Evolutionary conservation across 129 eudicot species (phyloP).

Genomic region (Flaveria sonorensis): DNA sequence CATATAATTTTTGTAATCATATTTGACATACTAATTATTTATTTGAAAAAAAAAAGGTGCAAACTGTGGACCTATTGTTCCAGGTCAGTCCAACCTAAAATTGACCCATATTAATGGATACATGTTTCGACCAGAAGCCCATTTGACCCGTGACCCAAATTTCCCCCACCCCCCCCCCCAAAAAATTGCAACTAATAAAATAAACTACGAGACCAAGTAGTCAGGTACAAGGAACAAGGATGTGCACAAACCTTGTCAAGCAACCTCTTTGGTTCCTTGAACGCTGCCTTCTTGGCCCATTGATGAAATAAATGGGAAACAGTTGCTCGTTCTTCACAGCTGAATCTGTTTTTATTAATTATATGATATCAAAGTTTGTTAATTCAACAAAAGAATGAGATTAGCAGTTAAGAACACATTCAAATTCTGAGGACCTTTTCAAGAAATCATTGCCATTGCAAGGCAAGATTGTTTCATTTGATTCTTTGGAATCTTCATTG

Average conservation of each 20-base stretch:
- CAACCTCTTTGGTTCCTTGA: conserved; percentile 87
- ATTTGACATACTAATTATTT: conserved; percentile 1
- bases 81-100: neutral
- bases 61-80: neutral
- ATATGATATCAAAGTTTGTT: conserved; percentile 21
- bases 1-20: neutral
- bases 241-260: conserved; percentile 69
- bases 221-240: neutral
- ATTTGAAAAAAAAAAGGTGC: neutral
- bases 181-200: neutral
- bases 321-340: conserved; percentile 72
- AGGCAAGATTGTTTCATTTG: conserved; percentile 47
- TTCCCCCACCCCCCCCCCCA: neutral
- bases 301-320: conserved; percentile 86
- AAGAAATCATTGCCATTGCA: conserved; percentile 60
- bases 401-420: neutral
- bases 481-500: conserved; percentile 48
- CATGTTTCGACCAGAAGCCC: neutral
- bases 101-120: neutral
- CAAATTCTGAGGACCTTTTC: conserved; percentile 51
- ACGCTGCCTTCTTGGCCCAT: conserved; percentile 97
- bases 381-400: neutral
- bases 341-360: conserved; percentile 51
- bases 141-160: neutral
- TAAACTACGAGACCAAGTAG: neutral